Base-by-base conservation (phyloP, 2,329 filamentous ascomycete species). In the Didymellaceae sp. region DNA sequence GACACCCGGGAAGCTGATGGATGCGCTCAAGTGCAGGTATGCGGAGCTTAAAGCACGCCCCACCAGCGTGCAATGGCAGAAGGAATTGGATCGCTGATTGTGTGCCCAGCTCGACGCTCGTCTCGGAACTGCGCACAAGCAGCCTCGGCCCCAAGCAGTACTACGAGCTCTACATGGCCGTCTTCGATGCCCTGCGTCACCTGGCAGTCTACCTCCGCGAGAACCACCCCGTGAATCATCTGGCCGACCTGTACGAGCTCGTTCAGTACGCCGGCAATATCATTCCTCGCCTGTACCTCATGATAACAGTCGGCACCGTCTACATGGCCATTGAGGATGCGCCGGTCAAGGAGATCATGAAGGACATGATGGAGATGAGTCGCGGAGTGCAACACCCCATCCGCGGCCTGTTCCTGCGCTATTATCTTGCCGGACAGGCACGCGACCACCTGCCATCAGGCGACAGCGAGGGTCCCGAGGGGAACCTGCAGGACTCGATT, bases 291-390 rank as follows among this genome's bases (percentile, higher is more conserved):
- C 80, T 99, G 56, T 99, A 99, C 74, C 87, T 99, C 53, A 99
- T 99, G 95, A 94, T 99, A 68, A 99, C 95, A 0, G 95, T 99
- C 30, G 94, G 94, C 51, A 99, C 94, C 2, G 95, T 96, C 39
- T 99, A 99, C 80, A 99, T 99, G 94, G 88, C 90, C 20, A 95
- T 99, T 69, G 89, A 94, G 67, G 94, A 97, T 81, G 94, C 95
- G 51, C 94, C 94, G 0, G 94, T 99, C 62, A 99, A 99, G 78
- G 94, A 99, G 79, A 91, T 99, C 57, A 99, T 99, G 94, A 99
- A 99, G 77, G 94, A 99, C 75, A 99, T 99, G 94, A 99, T 99
- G 94, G 94, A 99, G 76, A 99, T 99, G 94, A 97, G 91, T 76
- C 85, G 94, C 57, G 94, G 94, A 48, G 92, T 99, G 17, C 94